Percentiles rank a stretch among this genome's conserved stretches.
phyloP scores from a whole-genome alignment of 208 protist species.

The Sergeia podlipaevii region DNA sequence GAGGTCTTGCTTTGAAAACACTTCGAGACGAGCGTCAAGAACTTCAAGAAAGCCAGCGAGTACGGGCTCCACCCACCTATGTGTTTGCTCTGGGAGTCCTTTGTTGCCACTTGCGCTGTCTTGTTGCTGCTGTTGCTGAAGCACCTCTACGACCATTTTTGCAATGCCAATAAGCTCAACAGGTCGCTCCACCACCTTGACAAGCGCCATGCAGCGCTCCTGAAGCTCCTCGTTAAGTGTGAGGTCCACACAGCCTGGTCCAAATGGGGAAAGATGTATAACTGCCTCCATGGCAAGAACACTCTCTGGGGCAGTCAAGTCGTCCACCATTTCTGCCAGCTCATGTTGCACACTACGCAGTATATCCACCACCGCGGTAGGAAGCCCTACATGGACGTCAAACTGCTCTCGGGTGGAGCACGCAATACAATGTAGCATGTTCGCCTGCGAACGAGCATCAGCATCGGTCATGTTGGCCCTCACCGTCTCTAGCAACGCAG shows the following conservation, averaged over 20 bases:
- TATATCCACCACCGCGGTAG: slow-evolving; percentile 12
- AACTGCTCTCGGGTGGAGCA: slow-evolving; percentile 19
- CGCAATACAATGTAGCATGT: slow-evolving; percentile 43
- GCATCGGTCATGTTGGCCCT: slow-evolving; percentile 11
- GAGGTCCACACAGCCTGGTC: not conserved
- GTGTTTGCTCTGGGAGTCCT: not conserved
- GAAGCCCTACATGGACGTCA: slow-evolving; percentile 16
- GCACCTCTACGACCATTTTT: slow-evolving; percentile 27
- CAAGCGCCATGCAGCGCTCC: slow-evolving; percentile 28
- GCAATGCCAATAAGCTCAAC: slow-evolving; percentile 47
- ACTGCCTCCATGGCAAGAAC: slow-evolving; percentile 58
- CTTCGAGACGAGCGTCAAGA: slow-evolving; percentile 32
- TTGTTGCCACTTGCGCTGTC: not conserved
- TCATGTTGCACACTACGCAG: slow-evolving; percentile 25
- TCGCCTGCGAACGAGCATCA: slow-evolving; percentile 41
- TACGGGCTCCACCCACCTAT: slow-evolving; percentile 17
- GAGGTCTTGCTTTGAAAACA: slow-evolving; percentile 44
- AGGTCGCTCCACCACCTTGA: slow-evolving; percentile 37
- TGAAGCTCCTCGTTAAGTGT: slow-evolving; percentile 19
- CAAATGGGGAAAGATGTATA: slow-evolving; percentile 29
- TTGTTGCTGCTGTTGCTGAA: not conserved
- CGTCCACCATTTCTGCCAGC: slow-evolving; percentile 22
- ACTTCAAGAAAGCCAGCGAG: slow-evolving; percentile 17
- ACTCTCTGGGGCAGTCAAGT: slow-evolving; percentile 35
- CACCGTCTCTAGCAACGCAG: slow-evolving; percentile 14